Evolutionary conservation across 352 stramenopile genomes (phyloP).

Genomic region (Phytophthora tentaculata): DNA sequence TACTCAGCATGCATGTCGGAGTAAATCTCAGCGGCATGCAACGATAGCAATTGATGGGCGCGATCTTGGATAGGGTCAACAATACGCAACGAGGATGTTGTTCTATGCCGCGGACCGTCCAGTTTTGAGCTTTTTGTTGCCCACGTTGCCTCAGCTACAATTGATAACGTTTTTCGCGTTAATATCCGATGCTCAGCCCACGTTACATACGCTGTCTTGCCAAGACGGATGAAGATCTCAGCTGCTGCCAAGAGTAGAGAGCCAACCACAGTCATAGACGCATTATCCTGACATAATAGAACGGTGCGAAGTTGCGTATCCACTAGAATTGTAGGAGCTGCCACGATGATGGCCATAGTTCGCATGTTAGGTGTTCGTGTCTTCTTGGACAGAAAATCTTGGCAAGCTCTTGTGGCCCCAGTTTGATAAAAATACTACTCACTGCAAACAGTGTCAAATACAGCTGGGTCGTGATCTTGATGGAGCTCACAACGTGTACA

Average conservation of each 20-base stretch:
- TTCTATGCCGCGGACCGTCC: background rate
- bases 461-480: conserved; percentile 8
- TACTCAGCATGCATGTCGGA: conserved; percentile 57
- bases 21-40: conserved; percentile 32
- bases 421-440: conserved; percentile 17
- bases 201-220: conserved; percentile 15
- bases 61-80: conserved; percentile 11
- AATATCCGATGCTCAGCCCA: background rate
- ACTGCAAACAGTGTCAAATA: conserved; percentile 11
- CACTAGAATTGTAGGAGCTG: conserved; percentile 33
- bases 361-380: conserved; percentile 3
- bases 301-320: conserved; percentile 36
- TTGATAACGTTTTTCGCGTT: background rate
- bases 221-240: conserved; percentile 35
- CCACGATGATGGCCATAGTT: conserved; percentile 25
- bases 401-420: conserved; percentile 29
- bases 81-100: background rate
- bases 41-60: conserved; percentile 10
- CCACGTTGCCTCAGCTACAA: background rate
- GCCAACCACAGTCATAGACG: conserved; percentile 9
- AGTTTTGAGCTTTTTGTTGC: background rate
- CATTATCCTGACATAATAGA: conserved; percentile 23
- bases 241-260: conserved; percentile 34
- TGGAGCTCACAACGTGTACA: conserved; percentile 23
- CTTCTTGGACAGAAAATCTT: conserved; percentile 1